Evolutionary conservation across 1,139 yeast species (phyloP), one percentile per base, ranked within the genome.

Genomic region (Yamadazyma triangularis): DNA sequence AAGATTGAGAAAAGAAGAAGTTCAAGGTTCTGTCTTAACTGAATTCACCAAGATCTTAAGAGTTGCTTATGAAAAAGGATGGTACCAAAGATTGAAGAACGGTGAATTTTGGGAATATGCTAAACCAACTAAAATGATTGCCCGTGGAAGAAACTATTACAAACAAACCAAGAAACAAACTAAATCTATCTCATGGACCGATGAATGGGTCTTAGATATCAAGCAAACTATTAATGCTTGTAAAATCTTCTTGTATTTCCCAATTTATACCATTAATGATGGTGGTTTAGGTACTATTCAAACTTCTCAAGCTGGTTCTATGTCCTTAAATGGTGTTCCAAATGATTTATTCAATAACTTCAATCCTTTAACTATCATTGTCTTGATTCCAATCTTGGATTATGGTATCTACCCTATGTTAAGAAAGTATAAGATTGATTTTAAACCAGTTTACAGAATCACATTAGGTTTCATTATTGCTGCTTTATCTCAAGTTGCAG

Each of bases 291-390:
- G 81, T 29, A 64, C 76, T 35, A 67, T 77, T 32, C 77, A 77
- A 51, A 77, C 74, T 35, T 75, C 79, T 7, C 83, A 78, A 48
- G 79, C 85, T 27, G 80, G 79, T 34, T 70, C 81, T 20, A 75
- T 80, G 83, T 60, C 72, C 20, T 66, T 78, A 19, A 66, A 77
- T 31, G 85, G 86, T 34, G 73, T 80, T 40, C 88, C 88, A 41
- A 80, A 80, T 47, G 88, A 79, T 62, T 66, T 80, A 49, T 73
- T 79, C 53, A 73, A 70, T 52, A 79, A 77, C 42, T 76, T 81
- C 54, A 80, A 80, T 50, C 82, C 87, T 21, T 62, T 81, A 42
- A 73, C 85, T 13, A 75, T 80, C 38, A 74, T 80, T 42, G 58
- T 79, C 15, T 58, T 77, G 42, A 77, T 80, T 42, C 88, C 88